phyloP scores from a whole-genome alignment of 441 rosid genomes.

The Adansonia rubrostipa region DNA sequence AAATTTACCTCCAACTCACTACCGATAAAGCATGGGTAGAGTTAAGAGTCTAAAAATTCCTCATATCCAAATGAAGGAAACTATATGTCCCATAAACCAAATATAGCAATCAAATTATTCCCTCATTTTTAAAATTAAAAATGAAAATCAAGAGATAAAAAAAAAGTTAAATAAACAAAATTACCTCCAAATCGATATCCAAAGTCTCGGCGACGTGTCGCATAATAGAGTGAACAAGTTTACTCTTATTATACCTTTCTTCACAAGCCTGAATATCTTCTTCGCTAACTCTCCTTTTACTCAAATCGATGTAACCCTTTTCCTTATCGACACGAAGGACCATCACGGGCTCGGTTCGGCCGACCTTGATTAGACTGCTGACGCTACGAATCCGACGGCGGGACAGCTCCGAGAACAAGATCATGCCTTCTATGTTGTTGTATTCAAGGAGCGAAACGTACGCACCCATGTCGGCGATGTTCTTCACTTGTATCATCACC shows the following conservation, averaged over 20 bases:
- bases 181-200: conserved; percentile 83
- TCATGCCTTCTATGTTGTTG: conserved; percentile 99
- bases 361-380: conserved; percentile 90
- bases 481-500: conserved; percentile 96
- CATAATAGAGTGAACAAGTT: conserved; percentile 96
- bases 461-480: conserved; percentile 97
- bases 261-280: conserved; percentile 94
- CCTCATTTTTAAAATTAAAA: neutral
- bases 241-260: conserved; percentile 97
- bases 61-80: neutral
- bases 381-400: conserved; percentile 97
- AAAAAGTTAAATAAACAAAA: neutral
- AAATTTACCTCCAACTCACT: neutral
- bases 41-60: neutral
- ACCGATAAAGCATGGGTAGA: neutral
- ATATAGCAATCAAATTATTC: neutral
- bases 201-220: conserved; percentile 96
- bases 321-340: conserved; percentile 93
- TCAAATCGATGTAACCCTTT: conserved; percentile 91
- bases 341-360: conserved; percentile 96
- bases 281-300: conserved; percentile 90
- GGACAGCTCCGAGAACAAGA: conserved; percentile 93
- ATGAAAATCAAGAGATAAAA: neutral
- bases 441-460: conserved; percentile 94
- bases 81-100: neutral